Evolutionary conservation across 169 alveolate species (phyloP).

Genomic region (Sarcocystis neurona): DNA sequence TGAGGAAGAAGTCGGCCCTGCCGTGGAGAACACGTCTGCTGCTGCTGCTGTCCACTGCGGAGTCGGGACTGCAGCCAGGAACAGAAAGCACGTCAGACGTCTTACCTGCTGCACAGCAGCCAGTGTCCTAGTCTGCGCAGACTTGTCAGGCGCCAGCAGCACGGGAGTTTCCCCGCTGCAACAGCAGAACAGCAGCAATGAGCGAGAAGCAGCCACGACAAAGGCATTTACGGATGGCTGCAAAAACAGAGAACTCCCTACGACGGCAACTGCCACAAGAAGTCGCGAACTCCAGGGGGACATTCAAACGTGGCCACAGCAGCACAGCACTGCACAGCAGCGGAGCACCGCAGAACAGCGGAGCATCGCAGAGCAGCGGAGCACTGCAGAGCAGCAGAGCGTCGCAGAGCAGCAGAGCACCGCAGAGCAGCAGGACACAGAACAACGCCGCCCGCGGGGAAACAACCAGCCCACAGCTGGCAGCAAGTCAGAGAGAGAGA

Average conservation of each 20-base stretch:
- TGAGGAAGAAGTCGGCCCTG: too few relatives aligned
- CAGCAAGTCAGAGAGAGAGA: too few relatives aligned
- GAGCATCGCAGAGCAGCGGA: too few relatives aligned
- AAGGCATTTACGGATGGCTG: neutral
- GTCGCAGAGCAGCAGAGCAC: too few relatives aligned
- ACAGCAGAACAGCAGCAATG: neutral
- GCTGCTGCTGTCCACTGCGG: too few relatives aligned
- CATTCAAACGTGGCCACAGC: neutral
- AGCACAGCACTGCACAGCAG: neutral
- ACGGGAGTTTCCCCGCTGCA: constrained; percentile 39
- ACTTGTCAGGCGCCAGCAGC: constrained; percentile 36
- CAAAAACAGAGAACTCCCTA: neutral
- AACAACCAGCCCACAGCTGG: too few relatives aligned
- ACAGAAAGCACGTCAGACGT: too few relatives aligned
- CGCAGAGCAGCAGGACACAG: too few relatives aligned
- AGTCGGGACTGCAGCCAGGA: too few relatives aligned
- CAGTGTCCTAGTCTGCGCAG: constrained; percentile 30
- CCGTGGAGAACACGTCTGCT: too few relatives aligned
- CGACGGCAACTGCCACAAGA: neutral
- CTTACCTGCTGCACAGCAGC: constrained; percentile 32
- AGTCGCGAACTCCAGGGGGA: neutral
- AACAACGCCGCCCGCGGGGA: too few relatives aligned
- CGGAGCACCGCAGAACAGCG: neutral
- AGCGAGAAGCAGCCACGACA: neutral
- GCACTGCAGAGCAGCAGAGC: too few relatives aligned